Conservation (phyloP, 139 green algal species). For the Monoraphidium neglectum region DNA sequence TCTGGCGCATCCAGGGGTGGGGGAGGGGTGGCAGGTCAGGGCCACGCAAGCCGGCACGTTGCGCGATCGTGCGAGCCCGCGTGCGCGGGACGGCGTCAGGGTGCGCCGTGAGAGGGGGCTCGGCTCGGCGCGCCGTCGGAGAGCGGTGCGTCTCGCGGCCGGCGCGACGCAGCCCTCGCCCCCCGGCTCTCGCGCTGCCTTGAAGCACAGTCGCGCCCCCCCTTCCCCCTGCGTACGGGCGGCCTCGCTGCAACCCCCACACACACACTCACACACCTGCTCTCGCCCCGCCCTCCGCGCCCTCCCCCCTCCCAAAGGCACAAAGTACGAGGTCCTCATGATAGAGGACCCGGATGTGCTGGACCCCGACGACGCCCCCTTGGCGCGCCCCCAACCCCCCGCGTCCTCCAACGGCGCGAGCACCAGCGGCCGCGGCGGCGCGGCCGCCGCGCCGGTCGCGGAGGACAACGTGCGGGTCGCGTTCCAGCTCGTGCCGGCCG, state of each 20-base stretch:
- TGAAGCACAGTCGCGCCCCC: no score
- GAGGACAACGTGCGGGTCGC: conserved; percentile 33
- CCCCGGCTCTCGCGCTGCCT: no score
- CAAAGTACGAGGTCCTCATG: conserved; percentile 87
- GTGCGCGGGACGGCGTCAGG: no score
- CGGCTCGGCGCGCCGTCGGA: no score
- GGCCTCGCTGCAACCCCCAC: not conserved
- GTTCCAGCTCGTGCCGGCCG: conserved; percentile 69
- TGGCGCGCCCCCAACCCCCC: not conserved
- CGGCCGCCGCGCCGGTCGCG: not conserved
- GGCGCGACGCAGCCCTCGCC: no score
- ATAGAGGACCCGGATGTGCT: conserved; percentile 71
- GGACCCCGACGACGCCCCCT: conserved; percentile 30
- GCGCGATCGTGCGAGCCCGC: no score
- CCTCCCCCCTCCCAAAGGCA: conserved; percentile 19
- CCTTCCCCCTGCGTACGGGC: not conserved
- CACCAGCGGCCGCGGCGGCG: not conserved
- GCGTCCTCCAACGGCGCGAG: not conserved
- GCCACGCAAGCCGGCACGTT: no score
- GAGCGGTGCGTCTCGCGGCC: no score
- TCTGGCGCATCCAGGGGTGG: not conserved
- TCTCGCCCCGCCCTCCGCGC: no score
- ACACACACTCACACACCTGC: no score
- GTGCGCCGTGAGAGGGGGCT: no score
- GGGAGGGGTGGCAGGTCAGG: not conserved